A percentile compares a stretch with the other conserved stretches of the same genome.
Evolutionary conservation across 805 yeast genomes (phyloP).

Genomic region (Diddensiella santjacobensis): DNA sequence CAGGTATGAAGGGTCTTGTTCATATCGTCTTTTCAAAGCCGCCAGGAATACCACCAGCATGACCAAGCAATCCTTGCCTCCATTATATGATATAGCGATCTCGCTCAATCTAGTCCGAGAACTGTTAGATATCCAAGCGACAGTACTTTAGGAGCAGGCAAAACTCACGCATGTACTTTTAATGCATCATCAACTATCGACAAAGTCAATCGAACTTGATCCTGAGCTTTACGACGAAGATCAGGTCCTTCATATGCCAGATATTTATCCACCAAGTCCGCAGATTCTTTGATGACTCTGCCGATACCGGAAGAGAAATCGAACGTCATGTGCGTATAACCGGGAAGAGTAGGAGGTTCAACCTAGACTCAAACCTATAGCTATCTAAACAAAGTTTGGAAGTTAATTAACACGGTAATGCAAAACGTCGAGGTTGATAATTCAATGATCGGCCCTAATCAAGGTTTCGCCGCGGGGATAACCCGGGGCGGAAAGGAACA

Average conservation of each 20-base stretch:
- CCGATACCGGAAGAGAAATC: neutral
- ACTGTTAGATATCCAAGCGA: neutral
- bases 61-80: slow-evolving; percentile 95
- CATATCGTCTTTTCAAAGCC: slow-evolving; percentile 35
- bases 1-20: slow-evolving; percentile 18
- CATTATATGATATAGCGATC: slow-evolving; percentile 79
- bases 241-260: slow-evolving; percentile 8
- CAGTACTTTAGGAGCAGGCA: neutral
- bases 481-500: no score
- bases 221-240: slow-evolving; percentile 13
- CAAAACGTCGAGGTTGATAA: no score
- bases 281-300: slow-evolving; percentile 6
- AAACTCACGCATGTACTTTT: slow-evolving; percentile 22
- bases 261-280: slow-evolving; percentile 15
- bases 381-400: no score
- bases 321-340: neutral
- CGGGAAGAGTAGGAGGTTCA: no score
- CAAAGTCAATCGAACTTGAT: slow-evolving; percentile 26
- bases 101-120: slow-evolving; percentile 16
- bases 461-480: no score
- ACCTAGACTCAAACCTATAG: no score
- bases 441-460: no score
- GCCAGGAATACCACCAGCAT: slow-evolving; percentile 74
- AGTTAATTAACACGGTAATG: no score
- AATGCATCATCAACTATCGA: slow-evolving; percentile 30